These are phyloP conservation scores for Cladorrhinum sp. DNA, from an alignment of 2,329 filamentous ascomycete genomes.

Conservation along the genomic window DNA sequence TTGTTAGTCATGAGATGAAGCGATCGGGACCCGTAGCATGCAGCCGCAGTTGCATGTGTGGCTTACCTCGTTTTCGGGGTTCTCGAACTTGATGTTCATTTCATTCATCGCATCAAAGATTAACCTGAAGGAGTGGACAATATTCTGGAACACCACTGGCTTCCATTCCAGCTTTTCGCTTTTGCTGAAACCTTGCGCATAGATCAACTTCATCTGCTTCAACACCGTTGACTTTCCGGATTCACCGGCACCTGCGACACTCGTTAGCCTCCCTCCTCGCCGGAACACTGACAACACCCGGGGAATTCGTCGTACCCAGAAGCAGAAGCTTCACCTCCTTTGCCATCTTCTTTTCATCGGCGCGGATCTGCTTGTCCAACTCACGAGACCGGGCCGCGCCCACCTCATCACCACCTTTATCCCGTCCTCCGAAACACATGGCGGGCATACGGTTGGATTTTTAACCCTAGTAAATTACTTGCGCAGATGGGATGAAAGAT, in stretches of 20 bases:
- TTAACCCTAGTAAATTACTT: not conserved
- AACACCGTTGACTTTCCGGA: constrained; percentile 95
- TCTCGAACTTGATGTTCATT: constrained; percentile 74
- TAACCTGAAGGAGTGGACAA: constrained; percentile 87
- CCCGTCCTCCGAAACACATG: constrained; percentile 65
- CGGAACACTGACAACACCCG: not conserved
- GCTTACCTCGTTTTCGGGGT: constrained; percentile 73
- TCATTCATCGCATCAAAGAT: constrained; percentile 90
- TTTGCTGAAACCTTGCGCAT: constrained; percentile 85
- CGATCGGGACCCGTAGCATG: not conserved
- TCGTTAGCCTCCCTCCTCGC: constrained; percentile 10
- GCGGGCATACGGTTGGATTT: constrained; percentile 23
- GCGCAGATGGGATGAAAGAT: not conserved
- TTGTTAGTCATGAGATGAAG: not conserved
- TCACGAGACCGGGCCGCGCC: constrained; percentile 61
- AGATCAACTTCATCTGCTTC: constrained; percentile 99
- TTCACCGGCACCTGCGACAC: constrained; percentile 78
- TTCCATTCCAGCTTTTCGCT: constrained; percentile 91
- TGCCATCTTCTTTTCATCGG: constrained; percentile 81
- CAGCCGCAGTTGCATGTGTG: not conserved
- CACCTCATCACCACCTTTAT: constrained; percentile 47
- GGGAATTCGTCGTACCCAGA: constrained; percentile 61
- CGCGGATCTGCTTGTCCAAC: constrained; percentile 80
- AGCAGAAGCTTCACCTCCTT: constrained; percentile 92
- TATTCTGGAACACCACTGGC: constrained; percentile 92